These are phyloP conservation scores for Erythrophleum ivorense DNA, from an alignment of 331 rosid species.

Conservation along the genomic window DNA sequence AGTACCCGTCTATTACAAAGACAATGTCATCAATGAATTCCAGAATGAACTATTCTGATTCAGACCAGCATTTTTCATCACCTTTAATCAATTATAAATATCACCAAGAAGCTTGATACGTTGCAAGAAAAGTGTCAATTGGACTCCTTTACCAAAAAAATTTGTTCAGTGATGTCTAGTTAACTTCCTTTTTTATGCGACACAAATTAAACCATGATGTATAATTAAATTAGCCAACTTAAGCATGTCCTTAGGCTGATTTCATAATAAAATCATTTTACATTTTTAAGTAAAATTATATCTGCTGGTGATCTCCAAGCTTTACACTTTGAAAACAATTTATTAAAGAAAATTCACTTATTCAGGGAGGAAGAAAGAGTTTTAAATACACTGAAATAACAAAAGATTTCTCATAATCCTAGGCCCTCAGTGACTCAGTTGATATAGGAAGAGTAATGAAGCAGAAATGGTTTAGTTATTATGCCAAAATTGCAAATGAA, in stretches of 20 bases:
- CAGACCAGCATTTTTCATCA: conserved; percentile 15
- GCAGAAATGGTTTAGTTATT: conserved; percentile 27
- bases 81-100: conserved; percentile 31
- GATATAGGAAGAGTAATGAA: conserved; percentile 10
- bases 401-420: conserved; percentile 6
- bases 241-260: conserved; percentile 27
- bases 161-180: conserved; percentile 17
- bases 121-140: conserved; percentile 15
- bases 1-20: conserved; percentile 62
- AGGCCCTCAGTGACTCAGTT: neutral
- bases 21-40: conserved; percentile 35
- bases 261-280: conserved; percentile 7
- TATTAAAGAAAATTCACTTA: conserved; percentile 13
- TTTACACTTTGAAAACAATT: conserved; percentile 3
- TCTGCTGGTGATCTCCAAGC: conserved; percentile 28
- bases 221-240: conserved; percentile 20
- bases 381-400: conserved; percentile 15
- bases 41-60: conserved; percentile 33
- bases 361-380: neutral
- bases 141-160: neutral
- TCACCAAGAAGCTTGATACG: conserved; percentile 20
- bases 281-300: neutral
- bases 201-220: conserved; percentile 33
- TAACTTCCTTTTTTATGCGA: neutral
- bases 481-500: conserved; percentile 15